These are phyloP conservation scores for Ceratobasidium sp. DNA, from an alignment of 1,284 basidiomycete genomes.

Conservation along the genomic window DNA sequence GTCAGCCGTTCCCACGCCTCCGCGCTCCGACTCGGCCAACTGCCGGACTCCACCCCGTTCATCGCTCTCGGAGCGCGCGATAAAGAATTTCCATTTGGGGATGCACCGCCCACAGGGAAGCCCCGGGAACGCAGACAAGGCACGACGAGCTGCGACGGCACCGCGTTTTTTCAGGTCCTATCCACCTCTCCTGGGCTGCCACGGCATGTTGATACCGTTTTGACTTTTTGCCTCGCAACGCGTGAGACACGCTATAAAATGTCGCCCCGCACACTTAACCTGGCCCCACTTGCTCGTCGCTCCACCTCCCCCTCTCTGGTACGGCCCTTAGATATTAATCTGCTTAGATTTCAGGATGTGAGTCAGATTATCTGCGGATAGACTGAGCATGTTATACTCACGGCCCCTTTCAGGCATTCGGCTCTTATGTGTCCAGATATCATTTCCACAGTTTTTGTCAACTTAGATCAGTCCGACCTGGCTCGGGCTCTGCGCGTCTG, in stretches of 20 bases:
- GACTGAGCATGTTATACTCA: not conserved
- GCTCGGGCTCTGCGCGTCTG: slow-evolving; percentile 40
- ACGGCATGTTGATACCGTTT: slow-evolving; percentile 35
- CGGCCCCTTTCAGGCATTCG: slow-evolving; percentile 12
- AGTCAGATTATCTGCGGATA: not conserved
- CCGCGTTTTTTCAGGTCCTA: slow-evolving; percentile 28
- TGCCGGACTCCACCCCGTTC: not conserved
- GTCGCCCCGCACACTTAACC: slow-evolving; percentile 4
- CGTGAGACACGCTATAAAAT: slow-evolving; percentile 29
- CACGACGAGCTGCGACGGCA: slow-evolving; percentile 16
- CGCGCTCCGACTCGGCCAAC: not conserved
- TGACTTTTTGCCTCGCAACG: slow-evolving; percentile 22
- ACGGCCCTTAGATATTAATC: slow-evolving; percentile 21
- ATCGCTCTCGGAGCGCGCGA: slow-evolving; percentile 8
- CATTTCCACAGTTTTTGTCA: slow-evolving; percentile 12
- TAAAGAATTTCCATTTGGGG: slow-evolving; percentile 18
- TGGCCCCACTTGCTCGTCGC: slow-evolving; percentile 21
- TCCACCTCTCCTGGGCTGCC: slow-evolving; percentile 31
- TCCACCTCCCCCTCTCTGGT: slow-evolving; percentile 18
- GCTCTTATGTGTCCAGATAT: slow-evolving; percentile 24
- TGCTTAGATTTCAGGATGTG: slow-evolving; percentile 10
- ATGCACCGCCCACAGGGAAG: slow-evolving; percentile 3
- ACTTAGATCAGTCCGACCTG: slow-evolving; percentile 31
- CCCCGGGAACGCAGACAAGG: not conserved
- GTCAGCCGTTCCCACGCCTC: slow-evolving; percentile 26